These are phyloP conservation scores for Monosporozyma yasuniensis DNA, from an alignment of 805 yeast genomes.

Conservation along the genomic window DNA sequence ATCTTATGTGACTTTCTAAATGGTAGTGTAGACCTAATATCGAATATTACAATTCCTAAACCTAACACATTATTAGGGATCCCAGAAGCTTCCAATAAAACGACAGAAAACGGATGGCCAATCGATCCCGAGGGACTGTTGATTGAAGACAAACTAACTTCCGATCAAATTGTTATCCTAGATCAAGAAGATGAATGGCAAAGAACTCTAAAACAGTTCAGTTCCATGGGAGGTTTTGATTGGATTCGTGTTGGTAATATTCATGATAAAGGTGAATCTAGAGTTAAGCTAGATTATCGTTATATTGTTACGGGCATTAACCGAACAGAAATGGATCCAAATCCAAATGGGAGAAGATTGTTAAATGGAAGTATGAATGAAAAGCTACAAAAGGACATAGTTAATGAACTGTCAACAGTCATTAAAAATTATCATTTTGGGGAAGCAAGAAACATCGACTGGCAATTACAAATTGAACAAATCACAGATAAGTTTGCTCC, in stretches of 20 bases:
- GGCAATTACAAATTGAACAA: slow-evolving; percentile 45
- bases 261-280: slow-evolving; percentile 41
- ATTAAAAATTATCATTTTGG: slow-evolving; percentile 26
- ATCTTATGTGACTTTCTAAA: slow-evolving; percentile 47
- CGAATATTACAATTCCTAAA: slow-evolving; percentile 35
- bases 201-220: slow-evolving; percentile 12
- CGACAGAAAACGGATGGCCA: slow-evolving; percentile 27
- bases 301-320: slow-evolving; percentile 46
- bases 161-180: slow-evolving; percentile 15
- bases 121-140: slow-evolving; percentile 16
- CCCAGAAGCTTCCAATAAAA: slow-evolving; percentile 27
- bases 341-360: slow-evolving; percentile 37
- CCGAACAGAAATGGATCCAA: slow-evolving; percentile 40
- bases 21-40: slow-evolving; percentile 39
- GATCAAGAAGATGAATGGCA: slow-evolving; percentile 23
- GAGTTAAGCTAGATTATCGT: slow-evolving; percentile 44
- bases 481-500: slow-evolving; percentile 50
- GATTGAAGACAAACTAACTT: slow-evolving; percentile 15
- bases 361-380: slow-evolving; percentile 31
- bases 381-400: slow-evolving; percentile 30
- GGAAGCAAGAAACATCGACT: slow-evolving; percentile 39
- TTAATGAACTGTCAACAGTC: slow-evolving; percentile 28
- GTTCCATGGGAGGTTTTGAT: slow-evolving; percentile 35
- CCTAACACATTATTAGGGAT: slow-evolving; percentile 33
- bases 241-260: slow-evolving; percentile 38